Evolutionary conservation across 1,284 basidiomycete genomes (phyloP), one percentile per base, ranked within the genome.

Genomic region (Malassezia sp.): DNA sequence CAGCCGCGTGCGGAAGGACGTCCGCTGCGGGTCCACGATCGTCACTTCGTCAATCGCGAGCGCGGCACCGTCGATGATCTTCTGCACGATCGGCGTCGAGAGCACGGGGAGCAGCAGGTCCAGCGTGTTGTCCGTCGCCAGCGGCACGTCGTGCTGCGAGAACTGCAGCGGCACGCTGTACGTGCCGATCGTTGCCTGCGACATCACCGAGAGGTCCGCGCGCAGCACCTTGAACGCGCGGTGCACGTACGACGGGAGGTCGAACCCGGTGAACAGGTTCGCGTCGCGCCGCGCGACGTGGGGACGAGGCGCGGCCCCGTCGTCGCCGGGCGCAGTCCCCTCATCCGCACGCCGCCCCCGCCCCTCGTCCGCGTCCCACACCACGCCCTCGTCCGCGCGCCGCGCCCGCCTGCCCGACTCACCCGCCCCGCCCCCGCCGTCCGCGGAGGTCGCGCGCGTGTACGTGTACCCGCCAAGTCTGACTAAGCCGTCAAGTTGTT

Each of bases 51-150:
- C 56, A 34, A 70, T 46, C 50, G 53, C 48, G 40, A 85, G 71
- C 17, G 74, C 69, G 9, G 81, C 74, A 18, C 74, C 77, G 21
- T 76, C 74, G 31, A 85, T 80, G 51, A 85, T 77, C 56, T 78
- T 79, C 68, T 85, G 81, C n/a, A 85, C 83, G 49, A 85, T 84
- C 3, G 84, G 83, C 48, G 77, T 75, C 1, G 84, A 83, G 40
- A 85, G 75, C 35, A 82, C 69, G 7, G 83, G 83, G 8, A 85
- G 73, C 38, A 85, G 76, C 38, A 80, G 66, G 60, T 82, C 74
- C 45, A 84, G 72, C 42, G 74, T 79, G 11, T 75, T 66, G 61
- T 82, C 83, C 1, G 81, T 83, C 26, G 70, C 63, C 20, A 80
- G 80, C 2, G 78, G 75, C 20, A 85, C 75, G 38, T 71, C 45